A percentile compares a stretch with the other conserved stretches of the same genome.
These are phyloP conservation scores for Rhynchospora pubera DNA, from an alignment of 176 grass and related monocot species.

Conservation along the genomic window DNA sequence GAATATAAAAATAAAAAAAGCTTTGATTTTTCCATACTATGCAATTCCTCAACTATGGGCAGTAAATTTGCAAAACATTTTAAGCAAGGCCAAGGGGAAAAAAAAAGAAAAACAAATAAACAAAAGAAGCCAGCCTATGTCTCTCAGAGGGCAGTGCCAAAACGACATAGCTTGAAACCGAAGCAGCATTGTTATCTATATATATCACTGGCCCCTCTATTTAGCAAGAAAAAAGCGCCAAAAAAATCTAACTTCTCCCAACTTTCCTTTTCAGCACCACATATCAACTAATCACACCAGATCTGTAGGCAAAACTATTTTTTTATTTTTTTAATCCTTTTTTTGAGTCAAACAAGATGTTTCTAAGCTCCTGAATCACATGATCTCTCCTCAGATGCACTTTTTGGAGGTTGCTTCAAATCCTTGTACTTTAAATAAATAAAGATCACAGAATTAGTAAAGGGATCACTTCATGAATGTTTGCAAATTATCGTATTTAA, in stretches of 20 bases:
- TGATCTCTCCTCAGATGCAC: neutral
- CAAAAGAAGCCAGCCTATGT: constrained; percentile 19
- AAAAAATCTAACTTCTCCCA: constrained; percentile 8
- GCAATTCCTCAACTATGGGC: constrained; percentile 13
- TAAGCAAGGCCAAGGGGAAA: constrained; percentile 6
- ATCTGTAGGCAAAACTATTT: constrained; percentile 8
- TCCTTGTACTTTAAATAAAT: constrained; percentile 13
- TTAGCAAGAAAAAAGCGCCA: constrained; percentile 17
- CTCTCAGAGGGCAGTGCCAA: neutral
- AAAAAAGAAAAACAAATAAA: neutral
- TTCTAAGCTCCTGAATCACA: constrained; percentile 10
- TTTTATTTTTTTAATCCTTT: neutral
- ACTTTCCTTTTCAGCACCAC: constrained; percentile 5
- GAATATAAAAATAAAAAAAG: neutral
- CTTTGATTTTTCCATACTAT: constrained; percentile 13
- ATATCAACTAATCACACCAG: constrained; percentile 2
- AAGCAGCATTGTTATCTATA: constrained; percentile 14
- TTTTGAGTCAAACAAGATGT: neutral
- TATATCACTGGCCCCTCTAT: constrained; percentile 5
- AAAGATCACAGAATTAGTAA: neutral
- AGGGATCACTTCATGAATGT: neutral
- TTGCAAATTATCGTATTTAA: neutral
- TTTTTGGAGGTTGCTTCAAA: constrained; percentile 6
- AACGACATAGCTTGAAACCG: constrained; percentile 12
- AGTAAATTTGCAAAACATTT: constrained; percentile 20